phyloP scores from a whole-genome alignment of 1,284 basidiomycete species.

The Moesziomyces aphidis region DNA sequence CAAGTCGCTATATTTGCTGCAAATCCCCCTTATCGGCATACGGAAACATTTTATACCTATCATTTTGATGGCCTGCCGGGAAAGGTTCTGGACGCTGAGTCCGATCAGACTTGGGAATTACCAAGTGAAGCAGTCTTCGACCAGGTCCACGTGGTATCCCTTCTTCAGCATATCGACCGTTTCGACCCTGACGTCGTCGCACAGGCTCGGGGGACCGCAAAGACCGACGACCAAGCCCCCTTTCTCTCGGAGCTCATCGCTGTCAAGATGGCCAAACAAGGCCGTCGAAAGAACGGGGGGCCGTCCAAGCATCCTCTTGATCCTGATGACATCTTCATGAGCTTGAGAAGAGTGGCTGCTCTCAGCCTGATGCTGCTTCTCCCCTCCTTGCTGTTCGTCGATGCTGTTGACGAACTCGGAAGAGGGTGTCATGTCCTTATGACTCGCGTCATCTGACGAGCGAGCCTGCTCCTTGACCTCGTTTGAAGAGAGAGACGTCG shows the following conservation, averaged over 20 bases:
- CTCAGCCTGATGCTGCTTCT: not conserved
- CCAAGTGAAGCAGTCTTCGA: slow-evolving; percentile 43
- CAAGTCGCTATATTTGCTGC: too few species aligned
- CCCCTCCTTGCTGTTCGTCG: not conserved
- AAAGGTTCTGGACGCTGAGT: too few species aligned
- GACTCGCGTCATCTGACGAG: not conserved
- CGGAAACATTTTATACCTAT: not conserved
- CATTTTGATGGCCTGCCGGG: not conserved
- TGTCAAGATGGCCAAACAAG: slow-evolving; percentile 23
- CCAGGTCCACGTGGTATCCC: slow-evolving; percentile 20
- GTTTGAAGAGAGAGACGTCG: slow-evolving; percentile 5
- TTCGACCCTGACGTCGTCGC: slow-evolving; percentile 37
- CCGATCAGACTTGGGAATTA: not conserved
- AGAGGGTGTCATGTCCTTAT: slow-evolving; percentile 2
- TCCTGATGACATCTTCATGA: slow-evolving; percentile 1
- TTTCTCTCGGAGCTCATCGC: slow-evolving; percentile 2
- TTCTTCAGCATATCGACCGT: slow-evolving; percentile 23
- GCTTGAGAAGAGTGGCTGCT: too few species aligned
- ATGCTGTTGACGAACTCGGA: slow-evolving; percentile 2
- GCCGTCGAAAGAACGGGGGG: slow-evolving; percentile 4
- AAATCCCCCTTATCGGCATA: too few species aligned
- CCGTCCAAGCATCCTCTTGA: slow-evolving; percentile 5
- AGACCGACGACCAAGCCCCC: slow-evolving; percentile 16
- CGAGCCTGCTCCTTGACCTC: not conserved
- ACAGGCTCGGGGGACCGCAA: slow-evolving; percentile 30